These are phyloP conservation scores for Metarhizium robertsii DNA, from an alignment of 2,329 filamentous ascomycete genomes.

Conservation along the genomic window DNA sequence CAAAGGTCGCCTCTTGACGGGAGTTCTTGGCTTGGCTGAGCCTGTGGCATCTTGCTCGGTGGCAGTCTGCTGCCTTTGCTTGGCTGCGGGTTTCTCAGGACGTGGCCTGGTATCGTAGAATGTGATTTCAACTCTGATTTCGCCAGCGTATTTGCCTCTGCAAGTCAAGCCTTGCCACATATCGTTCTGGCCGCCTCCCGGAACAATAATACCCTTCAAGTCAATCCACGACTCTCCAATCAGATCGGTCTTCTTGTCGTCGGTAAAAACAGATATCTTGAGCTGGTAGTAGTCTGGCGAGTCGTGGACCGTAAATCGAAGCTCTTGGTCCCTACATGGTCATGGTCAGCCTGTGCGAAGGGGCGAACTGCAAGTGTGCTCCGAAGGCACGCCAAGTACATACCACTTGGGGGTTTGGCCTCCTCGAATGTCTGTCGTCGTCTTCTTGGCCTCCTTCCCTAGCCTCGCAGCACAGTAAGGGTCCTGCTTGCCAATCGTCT, in stretches of 20 bases:
- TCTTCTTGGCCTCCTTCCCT: conserved; percentile 97
- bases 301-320: conserved; percentile 92
- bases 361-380: background rate
- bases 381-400: conserved; percentile 8
- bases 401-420: conserved; percentile 96
- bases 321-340: conserved; percentile 78
- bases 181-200: conserved; percentile 88
- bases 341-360: background rate
- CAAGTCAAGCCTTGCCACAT: conserved; percentile 82
- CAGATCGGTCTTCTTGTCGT: conserved; percentile 94
- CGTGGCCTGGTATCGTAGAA: conserved; percentile 89
- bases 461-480: conserved; percentile 90
- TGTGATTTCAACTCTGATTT: conserved; percentile 89
- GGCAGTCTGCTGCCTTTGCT: conserved; percentile 34
- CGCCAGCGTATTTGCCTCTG: conserved; percentile 91
- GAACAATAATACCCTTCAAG: conserved; percentile 68
- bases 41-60: conserved; percentile 26
- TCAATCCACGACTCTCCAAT: conserved; percentile 93
- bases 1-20: conserved; percentile 74
- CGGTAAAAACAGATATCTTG: conserved; percentile 94
- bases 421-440: conserved; percentile 83
- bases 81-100: conserved; percentile 57
- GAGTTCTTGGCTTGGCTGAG: conserved; percentile 40
- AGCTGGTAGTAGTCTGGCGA: conserved; percentile 93
- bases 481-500: conserved; percentile 97